Percentiles rank a stretch among this genome's conserved stretches.
These are phyloP conservation scores for Colletotrichum incanum DNA, from an alignment of 2,329 filamentous ascomycete genomes.

Conservation along the genomic window DNA sequence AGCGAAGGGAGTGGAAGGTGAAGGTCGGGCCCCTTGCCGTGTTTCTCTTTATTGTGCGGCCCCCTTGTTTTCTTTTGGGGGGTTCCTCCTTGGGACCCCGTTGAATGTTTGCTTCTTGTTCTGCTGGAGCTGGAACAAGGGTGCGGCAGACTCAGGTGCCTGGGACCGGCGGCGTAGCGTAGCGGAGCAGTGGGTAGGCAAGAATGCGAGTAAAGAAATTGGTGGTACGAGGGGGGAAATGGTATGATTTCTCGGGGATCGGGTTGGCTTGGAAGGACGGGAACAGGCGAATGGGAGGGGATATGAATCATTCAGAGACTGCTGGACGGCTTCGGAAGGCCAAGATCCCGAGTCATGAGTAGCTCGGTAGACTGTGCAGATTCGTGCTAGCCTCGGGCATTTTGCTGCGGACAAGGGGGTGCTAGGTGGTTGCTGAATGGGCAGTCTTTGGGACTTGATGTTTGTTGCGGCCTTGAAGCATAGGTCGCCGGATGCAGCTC, in stretches of 20 bases:
- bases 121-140: slow-evolving; percentile 22
- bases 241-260: slow-evolving; percentile 16
- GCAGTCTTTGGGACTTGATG: neutral
- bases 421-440: neutral
- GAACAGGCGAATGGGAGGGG: slow-evolving; percentile 37
- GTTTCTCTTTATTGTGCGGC: neutral
- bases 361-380: slow-evolving; percentile 19
- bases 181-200: slow-evolving; percentile 9
- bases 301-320: slow-evolving; percentile 40
- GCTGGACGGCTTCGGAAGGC: slow-evolving; percentile 22
- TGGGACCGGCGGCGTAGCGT: slow-evolving; percentile 5
- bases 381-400: slow-evolving; percentile 35
- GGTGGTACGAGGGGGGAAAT: slow-evolving; percentile 18
- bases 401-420: slow-evolving; percentile 5
- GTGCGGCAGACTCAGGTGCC: slow-evolving; percentile 11
- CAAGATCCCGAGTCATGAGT: slow-evolving; percentile 39
- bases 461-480: slow-evolving; percentile 2
- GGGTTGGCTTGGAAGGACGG: slow-evolving; percentile 17
- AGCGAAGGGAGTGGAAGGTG: slow-evolving; percentile 9
- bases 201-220: slow-evolving; percentile 1
- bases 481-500: slow-evolving; percentile 24
- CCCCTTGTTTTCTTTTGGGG: slow-evolving; percentile 18
- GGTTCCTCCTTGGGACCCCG: neutral
- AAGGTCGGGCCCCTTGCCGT: slow-evolving; percentile 13
- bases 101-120: slow-evolving; percentile 14